Percentiles rank a stretch among this genome's conserved stretches.
These are phyloP conservation scores for Botrytis elliptica DNA, from an alignment of 2,329 filamentous ascomycete genomes.

Conservation along the genomic window DNA sequence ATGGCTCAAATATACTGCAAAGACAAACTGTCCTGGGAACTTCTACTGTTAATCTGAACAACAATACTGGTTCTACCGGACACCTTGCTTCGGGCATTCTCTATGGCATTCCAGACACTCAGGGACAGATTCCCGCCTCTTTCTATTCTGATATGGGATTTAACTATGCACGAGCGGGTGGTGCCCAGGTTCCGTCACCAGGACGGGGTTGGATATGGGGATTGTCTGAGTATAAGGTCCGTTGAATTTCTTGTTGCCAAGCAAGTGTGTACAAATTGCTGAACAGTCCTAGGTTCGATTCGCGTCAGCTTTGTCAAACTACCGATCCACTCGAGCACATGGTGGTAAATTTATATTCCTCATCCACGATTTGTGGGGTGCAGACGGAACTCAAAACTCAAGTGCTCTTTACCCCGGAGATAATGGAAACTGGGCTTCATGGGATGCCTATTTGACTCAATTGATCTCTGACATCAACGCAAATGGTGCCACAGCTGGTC, in stretches of 20 bases:
- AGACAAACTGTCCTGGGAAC: conserved; percentile 3
- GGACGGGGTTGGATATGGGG: conserved; percentile 43
- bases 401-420: conserved; percentile 48
- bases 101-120: conserved; percentile 44
- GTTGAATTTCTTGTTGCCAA: neutral
- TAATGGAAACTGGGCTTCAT: conserved; percentile 48
- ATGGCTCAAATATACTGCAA: neutral
- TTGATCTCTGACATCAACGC: conserved; percentile 42
- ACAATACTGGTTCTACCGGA: conserved; percentile 35
- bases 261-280: neutral
- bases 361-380: conserved; percentile 49
- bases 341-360: conserved; percentile 48
- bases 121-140: conserved; percentile 41
- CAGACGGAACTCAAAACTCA: conserved; percentile 44
- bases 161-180: conserved; percentile 43
- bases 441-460: conserved; percentile 45
- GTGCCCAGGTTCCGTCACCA: conserved; percentile 41
- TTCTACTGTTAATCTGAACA: conserved; percentile 34
- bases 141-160: conserved; percentile 45
- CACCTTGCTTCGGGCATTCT: conserved; percentile 44
- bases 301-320: conserved; percentile 47
- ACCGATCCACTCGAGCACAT: conserved; percentile 45
- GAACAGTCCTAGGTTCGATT: conserved; percentile 40
- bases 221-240: conserved; percentile 35
- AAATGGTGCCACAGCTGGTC: conserved; percentile 41